Evolutionary conservation across 208 protist species (phyloP).

Genomic region (Entamoeba histolytica): DNA sequence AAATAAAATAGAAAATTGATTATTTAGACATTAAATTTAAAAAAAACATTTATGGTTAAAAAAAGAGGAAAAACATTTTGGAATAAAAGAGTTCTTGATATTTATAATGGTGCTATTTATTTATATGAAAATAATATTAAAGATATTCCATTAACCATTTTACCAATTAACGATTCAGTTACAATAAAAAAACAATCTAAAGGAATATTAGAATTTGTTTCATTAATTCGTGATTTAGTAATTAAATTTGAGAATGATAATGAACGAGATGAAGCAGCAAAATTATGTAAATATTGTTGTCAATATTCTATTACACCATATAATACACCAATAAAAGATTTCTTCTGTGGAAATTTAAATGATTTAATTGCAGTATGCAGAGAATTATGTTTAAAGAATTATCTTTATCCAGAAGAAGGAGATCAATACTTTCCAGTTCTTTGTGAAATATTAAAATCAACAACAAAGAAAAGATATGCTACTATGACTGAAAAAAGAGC

Average conservation of each 20-base stretch:
- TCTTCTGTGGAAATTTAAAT: not conserved
- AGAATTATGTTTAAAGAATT: not conserved
- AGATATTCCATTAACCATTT: not conserved
- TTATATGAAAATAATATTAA: not conserved
- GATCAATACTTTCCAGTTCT: not conserved
- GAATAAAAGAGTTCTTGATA: not conserved
- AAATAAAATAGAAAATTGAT: not conserved
- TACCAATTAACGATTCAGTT: not conserved
- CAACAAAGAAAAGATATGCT: not conserved
- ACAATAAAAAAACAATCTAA: not conserved
- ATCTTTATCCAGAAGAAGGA: not conserved
- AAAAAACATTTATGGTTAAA: not conserved
- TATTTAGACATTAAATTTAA: not conserved
- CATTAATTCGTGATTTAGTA: not conserved
- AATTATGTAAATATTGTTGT: not conserved
- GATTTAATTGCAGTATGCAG: not conserved
- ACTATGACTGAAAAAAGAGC: not conserved
- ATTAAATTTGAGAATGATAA: not conserved
- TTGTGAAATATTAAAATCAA: not conserved
- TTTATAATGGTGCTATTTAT: not conserved
- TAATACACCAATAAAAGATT: not conserved
- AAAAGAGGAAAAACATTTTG: not conserved
- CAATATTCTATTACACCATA: not conserved
- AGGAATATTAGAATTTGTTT: not conserved
- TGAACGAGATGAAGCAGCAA: not conserved